phyloP scores from a whole-genome alignment of 1,284 basidiomycete species.

The Phellopilus nigrolimitatus region DNA sequence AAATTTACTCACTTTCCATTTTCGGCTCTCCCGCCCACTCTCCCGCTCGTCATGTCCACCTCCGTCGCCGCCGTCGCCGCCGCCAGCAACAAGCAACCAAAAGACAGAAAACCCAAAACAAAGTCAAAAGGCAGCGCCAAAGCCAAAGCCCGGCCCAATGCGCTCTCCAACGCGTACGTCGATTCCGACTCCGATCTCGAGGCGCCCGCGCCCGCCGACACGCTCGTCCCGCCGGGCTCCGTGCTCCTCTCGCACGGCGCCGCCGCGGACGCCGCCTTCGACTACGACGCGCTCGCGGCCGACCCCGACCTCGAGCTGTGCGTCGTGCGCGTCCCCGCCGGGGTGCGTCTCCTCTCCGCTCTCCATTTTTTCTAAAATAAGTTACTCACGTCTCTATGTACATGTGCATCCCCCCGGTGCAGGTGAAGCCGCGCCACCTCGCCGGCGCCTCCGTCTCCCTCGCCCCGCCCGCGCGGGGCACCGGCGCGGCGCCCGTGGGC shows the following conservation, averaged over 20 bases:
- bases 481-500: slow-evolving; percentile 36
- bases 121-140: not conserved
- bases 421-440: slow-evolving; percentile 65
- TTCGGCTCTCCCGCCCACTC: no score
- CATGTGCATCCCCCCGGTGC: slow-evolving; percentile 10
- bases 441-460: slow-evolving; percentile 44
- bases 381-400: not conserved
- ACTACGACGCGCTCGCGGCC: slow-evolving; percentile 57
- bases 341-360: slow-evolving; percentile 39
- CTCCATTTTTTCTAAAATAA: slow-evolving; percentile 3
- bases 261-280: slow-evolving; percentile 52
- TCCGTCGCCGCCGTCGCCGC: no score
- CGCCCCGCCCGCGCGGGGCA: slow-evolving; percentile 31
- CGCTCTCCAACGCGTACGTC: not conserved
- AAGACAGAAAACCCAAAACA: not conserved
- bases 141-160: not conserved
- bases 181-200: not conserved
- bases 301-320: slow-evolving; percentile 61
- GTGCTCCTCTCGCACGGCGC: slow-evolving; percentile 37
- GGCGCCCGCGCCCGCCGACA: not conserved
- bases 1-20: no score
- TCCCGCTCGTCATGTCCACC: no score
- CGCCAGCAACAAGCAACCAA: not conserved
- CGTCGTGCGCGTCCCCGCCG: slow-evolving; percentile 62
- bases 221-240: slow-evolving; percentile 39